Evolutionary conservation across 2,329 filamentous ascomycete species (phyloP).

Genomic region (Aspergillaceae sp.): DNA sequence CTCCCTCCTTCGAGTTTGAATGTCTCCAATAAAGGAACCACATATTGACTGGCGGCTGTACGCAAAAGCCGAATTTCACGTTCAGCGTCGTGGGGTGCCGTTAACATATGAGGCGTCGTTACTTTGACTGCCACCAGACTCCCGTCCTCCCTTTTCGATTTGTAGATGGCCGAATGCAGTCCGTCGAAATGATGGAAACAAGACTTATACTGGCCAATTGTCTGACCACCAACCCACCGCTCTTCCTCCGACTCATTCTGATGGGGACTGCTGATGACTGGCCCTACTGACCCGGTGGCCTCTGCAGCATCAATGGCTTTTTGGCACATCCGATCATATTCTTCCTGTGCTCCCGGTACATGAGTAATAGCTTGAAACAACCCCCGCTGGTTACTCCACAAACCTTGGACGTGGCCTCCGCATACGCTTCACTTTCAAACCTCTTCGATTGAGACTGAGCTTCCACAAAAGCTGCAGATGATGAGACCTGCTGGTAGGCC

Average conservation of each 20-base stretch:
- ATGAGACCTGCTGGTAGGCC: slow-evolving; percentile 40
- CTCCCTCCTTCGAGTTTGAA: slow-evolving; percentile 62
- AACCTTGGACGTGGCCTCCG: slow-evolving; percentile 30
- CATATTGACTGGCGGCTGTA: slow-evolving; percentile 47
- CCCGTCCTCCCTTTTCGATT: slow-evolving; percentile 43
- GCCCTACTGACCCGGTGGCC: slow-evolving; percentile 11
- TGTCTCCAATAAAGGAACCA: slow-evolving; percentile 62
- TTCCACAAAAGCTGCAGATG: slow-evolving; percentile 38
- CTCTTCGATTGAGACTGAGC: slow-evolving; percentile 53
- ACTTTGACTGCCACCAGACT: slow-evolving; percentile 69
- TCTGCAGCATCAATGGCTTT: slow-evolving; percentile 29
- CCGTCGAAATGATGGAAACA: slow-evolving; percentile 55
- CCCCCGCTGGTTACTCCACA: slow-evolving; percentile 3
- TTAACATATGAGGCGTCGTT: slow-evolving; percentile 63
- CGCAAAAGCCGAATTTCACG: slow-evolving; percentile 71
- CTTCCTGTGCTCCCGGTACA: slow-evolving; percentile 41
- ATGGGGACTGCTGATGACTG: slow-evolving; percentile 15
- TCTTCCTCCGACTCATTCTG: slow-evolving; percentile 17
- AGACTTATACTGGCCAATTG: slow-evolving; percentile 49
- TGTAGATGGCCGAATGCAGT: slow-evolving; percentile 76
- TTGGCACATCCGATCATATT: slow-evolving; percentile 42
- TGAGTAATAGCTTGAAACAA: neutral
- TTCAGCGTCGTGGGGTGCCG: slow-evolving; percentile 71
- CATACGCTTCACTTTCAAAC: slow-evolving; percentile 47
- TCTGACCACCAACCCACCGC: slow-evolving; percentile 24